Conservation (phyloP, 805 yeast genomes). For the Zygosaccharomyces bailii region DNA sequence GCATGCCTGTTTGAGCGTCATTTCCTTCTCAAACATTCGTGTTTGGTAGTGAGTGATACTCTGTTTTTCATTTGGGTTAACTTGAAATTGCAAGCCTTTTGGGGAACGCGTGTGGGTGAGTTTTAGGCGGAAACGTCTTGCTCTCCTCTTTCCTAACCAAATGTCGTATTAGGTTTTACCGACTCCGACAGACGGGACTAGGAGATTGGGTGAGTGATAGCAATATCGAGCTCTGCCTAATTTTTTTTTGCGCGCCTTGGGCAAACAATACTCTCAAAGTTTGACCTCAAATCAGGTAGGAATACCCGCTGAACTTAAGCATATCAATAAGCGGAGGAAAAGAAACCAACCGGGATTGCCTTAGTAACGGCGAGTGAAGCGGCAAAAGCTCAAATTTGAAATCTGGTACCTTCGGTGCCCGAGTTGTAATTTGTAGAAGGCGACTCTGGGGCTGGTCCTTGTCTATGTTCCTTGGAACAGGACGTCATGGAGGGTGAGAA, state of each 20-base stretch:
- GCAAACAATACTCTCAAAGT: constrained; percentile 25
- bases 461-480: constrained; percentile 41
- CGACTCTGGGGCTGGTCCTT: constrained; percentile 34
- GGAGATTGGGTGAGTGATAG: neutral
- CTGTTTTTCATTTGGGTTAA: constrained; percentile 27
- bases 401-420: constrained; percentile 40
- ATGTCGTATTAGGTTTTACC: constrained; percentile 28
- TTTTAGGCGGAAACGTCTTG: neutral
- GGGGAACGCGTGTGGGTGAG: constrained; percentile 6
- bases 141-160: constrained; percentile 14
- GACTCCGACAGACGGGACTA: constrained; percentile 10
- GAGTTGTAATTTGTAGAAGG: constrained; percentile 42
- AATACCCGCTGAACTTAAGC: constrained; percentile 46
- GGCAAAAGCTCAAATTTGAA: constrained; percentile 42
- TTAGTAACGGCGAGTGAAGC: constrained; percentile 44
- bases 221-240: neutral
- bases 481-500: constrained; percentile 44
- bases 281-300: constrained; percentile 42
- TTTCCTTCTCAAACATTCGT: constrained; percentile 36
- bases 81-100: constrained; percentile 34
- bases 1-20: constrained; percentile 43
- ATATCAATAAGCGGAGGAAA: constrained; percentile 46
- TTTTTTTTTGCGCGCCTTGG: constrained; percentile 1
- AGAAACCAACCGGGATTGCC: constrained; percentile 47
- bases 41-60: constrained; percentile 38